A percentile compares a stretch with the other conserved stretches of the same genome.
These are phyloP conservation scores for Pulveroboletus sp. DNA, from an alignment of 768 basidiomycete genomes.

Conservation along the genomic window DNA sequence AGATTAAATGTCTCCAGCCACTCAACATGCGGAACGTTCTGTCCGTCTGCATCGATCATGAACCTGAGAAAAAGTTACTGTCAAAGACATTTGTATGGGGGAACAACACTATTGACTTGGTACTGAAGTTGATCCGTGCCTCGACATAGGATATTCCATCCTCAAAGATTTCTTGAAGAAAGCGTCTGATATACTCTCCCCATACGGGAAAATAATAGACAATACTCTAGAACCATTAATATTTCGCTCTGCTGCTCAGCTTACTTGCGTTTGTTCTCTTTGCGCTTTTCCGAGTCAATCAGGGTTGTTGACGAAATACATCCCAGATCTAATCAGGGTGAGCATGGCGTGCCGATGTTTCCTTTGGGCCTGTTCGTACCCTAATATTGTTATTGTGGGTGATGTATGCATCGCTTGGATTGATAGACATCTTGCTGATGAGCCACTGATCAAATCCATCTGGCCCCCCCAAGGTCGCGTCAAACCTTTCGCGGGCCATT, in stretches of 20 bases:
- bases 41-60: slow-evolving; percentile 54
- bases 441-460: slow-evolving; percentile 70
- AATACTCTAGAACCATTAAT: slow-evolving; percentile 27
- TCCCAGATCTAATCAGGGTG: slow-evolving; percentile 58
- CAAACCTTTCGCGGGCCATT: slow-evolving; percentile 51
- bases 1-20: slow-evolving; percentile 53
- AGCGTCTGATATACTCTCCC: slow-evolving; percentile 54
- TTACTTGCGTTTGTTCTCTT: too few relatives aligned
- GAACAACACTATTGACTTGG: slow-evolving; percentile 38
- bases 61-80: slow-evolving; percentile 32
- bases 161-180: slow-evolving; percentile 55
- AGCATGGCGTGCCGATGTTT: background rate
- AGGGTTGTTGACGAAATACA: too few relatives aligned
- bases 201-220: slow-evolving; percentile 54
- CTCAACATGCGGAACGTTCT: slow-evolving; percentile 53
- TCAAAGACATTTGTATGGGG: background rate
- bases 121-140: slow-evolving; percentile 59
- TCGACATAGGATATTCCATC: slow-evolving; percentile 75
- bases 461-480: slow-evolving; percentile 48
- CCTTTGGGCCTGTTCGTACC: slow-evolving; percentile 30
- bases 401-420: slow-evolving; percentile 65
- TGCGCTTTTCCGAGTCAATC: too few relatives aligned
- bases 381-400: slow-evolving; percentile 68
- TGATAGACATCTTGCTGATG: slow-evolving; percentile 54
- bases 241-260: too few relatives aligned